Evolutionary conservation across 805 yeast species (phyloP).

Genomic region (Saturnispora sanitii): DNA sequence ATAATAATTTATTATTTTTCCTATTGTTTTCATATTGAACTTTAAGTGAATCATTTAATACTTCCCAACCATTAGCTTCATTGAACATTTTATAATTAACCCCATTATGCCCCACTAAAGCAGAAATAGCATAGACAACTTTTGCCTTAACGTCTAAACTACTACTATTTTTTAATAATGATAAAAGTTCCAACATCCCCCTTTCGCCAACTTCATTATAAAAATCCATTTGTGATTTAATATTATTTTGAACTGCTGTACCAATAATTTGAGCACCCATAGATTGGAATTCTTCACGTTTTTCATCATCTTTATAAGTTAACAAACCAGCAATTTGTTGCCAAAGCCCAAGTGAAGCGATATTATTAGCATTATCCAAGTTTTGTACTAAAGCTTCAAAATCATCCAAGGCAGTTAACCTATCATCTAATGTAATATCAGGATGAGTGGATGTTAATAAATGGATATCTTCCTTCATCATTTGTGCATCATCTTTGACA

Average conservation of each 20-base stretch:
- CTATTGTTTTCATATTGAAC: constrained; percentile 8
- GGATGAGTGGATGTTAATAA: constrained; percentile 40
- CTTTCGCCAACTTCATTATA: constrained; percentile 33
- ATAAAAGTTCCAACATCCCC: no score
- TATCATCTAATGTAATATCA: constrained; percentile 52
- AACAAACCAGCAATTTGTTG: constrained; percentile 33
- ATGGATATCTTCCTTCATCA: constrained; percentile 70
- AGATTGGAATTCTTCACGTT: constrained; percentile 32
- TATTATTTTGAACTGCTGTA: constrained; percentile 89
- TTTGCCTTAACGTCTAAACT: constrained; percentile 47
- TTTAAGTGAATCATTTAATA: constrained; percentile 27
- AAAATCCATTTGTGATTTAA: constrained; percentile 60
- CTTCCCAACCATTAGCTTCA: constrained; percentile 51
- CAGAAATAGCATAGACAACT: constrained; percentile 69
- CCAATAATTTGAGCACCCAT: constrained; percentile 51
- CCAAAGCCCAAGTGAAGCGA: constrained; percentile 81
- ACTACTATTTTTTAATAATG: no score
- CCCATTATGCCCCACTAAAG: constrained; percentile 58
- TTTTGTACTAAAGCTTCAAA: constrained; percentile 91
- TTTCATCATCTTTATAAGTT: constrained; percentile 36
- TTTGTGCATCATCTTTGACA: constrained; percentile 71
- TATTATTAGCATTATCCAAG: constrained; percentile 88
- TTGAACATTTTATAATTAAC: constrained; percentile 48
- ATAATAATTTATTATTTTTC: constrained; percentile 10
- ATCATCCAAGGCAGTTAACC: constrained; percentile 73